Base-by-base conservation (phyloP, 2,329 filamentous ascomycete genomes). In the Fusarium euwallaceae region DNA sequence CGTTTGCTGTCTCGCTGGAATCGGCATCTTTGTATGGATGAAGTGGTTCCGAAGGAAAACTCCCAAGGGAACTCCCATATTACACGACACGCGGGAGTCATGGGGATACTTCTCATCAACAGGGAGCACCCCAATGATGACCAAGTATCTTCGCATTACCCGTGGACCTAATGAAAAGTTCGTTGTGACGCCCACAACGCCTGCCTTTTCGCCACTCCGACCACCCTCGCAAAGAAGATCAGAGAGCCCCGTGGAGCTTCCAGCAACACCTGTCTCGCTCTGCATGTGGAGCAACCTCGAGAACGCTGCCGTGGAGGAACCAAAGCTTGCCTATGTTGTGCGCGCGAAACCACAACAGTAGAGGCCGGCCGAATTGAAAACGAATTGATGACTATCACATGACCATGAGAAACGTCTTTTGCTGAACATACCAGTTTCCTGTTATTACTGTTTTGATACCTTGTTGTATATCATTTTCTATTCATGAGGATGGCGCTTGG, bases 201-300 rank as follows among this genome's bases (percentile, higher is more conserved):
- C 74, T 32, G 70, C 65, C 3, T 79, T 78, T 55, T 72, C 76
- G 4, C 69, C 74, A 27, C 61, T 66, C 14, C 67, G 65, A 16
- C 69, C 69, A 55, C 45, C 27, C 61, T 51, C 53, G 39, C 24
- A 27, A 48, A 22, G 36, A 61, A 63, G 69, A 17, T 48, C 68
- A 5, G 62, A 69, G 34, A 71, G 72, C 22, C 78, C 76, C 14
- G 72, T 78, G 17, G 78, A 79, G 61, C 75, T 79, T 24, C 78
- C 78, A 3, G 78, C 78, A 14, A 79, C 78, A 10, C 78, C 78
- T 11, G 78, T 79, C 8, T 79, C 78, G 17, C 70, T 78, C 36
- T 79, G 75, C n/a, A 78, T 78, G 74, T 79, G 78, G 78, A 72
- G 69, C 51, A 67, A 74, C 16, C 62, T 79, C 9, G 78, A 79